Conservation (phyloP, 805 yeast genomes). For the Saturnispora galanensis region DNA sequence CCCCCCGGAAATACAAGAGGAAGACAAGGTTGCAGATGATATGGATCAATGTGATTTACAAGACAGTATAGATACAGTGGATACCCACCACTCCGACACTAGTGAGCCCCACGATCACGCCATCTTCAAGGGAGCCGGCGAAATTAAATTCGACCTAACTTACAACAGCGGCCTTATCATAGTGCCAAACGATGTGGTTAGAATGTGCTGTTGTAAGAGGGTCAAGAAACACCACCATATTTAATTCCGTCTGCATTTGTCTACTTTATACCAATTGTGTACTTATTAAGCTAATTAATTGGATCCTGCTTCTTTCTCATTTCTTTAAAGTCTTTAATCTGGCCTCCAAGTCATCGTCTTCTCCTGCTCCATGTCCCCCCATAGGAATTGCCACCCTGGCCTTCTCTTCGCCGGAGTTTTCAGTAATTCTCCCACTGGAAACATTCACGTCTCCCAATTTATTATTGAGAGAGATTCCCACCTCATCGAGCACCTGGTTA, state of each 20-base stretch:
- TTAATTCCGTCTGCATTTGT: neutral
- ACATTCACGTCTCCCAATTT: conserved; percentile 26
- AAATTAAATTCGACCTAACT: conserved; percentile 13
- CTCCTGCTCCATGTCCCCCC: conserved; percentile 27
- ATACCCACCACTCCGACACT: conserved; percentile 8
- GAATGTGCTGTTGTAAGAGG: conserved; percentile 16
- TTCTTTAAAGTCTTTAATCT: conserved; percentile 75
- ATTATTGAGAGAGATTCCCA: conserved; percentile 73
- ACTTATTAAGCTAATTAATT: too few relatives aligned
- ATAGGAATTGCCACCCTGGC: conserved; percentile 25
- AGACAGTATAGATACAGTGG: conserved; percentile 13
- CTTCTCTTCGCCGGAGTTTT: conserved; percentile 28
- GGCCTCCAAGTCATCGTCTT: conserved; percentile 83
- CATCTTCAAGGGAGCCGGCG: conserved; percentile 7
- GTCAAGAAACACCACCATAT: conserved; percentile 16
- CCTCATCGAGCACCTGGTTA: conserved; percentile 85
- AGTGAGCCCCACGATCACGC: conserved; percentile 4
- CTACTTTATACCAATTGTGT: neutral
- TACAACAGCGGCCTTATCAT: conserved; percentile 16
- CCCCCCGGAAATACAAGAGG: conserved; percentile 4
- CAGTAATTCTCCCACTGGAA: conserved; percentile 10
- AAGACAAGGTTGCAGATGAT: neutral
- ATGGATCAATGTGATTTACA: conserved; percentile 13
- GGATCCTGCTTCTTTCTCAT: conserved; percentile 7
- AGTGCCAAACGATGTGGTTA: conserved; percentile 19